phyloP scores from a whole-genome alignment of 2,329 filamentous ascomycete species.

The Fusarium pseudocircinatum region DNA sequence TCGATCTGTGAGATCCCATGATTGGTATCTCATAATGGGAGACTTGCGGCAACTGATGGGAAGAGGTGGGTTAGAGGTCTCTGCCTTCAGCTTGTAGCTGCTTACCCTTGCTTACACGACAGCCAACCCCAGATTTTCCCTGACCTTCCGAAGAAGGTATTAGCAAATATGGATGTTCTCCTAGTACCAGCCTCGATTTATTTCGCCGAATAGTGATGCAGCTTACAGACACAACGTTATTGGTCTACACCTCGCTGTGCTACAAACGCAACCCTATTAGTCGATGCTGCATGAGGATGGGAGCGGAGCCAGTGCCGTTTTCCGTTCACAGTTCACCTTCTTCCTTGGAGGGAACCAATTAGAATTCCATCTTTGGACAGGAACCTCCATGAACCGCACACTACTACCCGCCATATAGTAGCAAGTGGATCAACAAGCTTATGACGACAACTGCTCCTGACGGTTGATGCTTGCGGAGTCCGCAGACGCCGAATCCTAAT shows the following conservation, averaged over 20 bases:
- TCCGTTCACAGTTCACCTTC: neutral
- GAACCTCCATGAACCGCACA: neutral
- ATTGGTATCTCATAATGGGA: too few relatives aligned
- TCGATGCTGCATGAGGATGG: fast-evolving
- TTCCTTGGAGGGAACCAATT: neutral
- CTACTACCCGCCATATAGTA: neutral
- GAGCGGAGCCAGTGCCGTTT: neutral
- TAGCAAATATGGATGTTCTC: neutral
- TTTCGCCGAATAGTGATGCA: too few relatives aligned
- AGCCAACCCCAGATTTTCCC: neutral
- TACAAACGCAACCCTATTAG: neutral
- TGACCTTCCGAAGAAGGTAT: neutral
- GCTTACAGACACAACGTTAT: too few relatives aligned
- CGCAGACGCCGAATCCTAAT: too few relatives aligned
- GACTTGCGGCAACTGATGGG: neutral
- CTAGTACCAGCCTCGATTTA: neutral
- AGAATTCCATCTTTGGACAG: fast-evolving
- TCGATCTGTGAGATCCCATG: neutral
- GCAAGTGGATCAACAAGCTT: fast-evolving
- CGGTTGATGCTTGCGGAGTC: neutral
- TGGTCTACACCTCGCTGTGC: fast-evolving
- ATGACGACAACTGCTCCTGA: neutral
- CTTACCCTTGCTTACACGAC: neutral
- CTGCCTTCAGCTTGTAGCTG: fast-evolving
- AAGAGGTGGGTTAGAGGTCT: neutral